Evolutionary conservation across 345 rosid genomes (phyloP).

Genomic region (Capsella bursapastoris): DNA sequence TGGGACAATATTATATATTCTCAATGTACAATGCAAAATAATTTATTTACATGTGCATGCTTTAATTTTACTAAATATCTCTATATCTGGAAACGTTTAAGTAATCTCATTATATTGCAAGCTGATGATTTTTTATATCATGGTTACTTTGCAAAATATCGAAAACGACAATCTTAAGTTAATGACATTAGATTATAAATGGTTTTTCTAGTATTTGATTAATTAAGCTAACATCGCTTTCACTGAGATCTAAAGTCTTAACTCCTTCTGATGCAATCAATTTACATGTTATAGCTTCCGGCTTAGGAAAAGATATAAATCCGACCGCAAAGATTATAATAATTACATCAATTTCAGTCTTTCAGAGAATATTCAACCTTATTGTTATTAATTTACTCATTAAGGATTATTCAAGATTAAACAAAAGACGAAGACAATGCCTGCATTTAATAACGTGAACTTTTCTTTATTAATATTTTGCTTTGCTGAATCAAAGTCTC

Average conservation of each 20-base stretch:
- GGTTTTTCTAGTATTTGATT: constrained; percentile 29
- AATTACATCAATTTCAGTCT: constrained; percentile 23
- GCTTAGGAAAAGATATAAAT: constrained; percentile 27
- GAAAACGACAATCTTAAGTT: constrained; percentile 31
- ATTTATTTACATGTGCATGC: not conserved
- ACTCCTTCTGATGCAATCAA: constrained; percentile 30
- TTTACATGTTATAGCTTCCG: constrained; percentile 34
- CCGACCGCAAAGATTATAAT: constrained; percentile 6
- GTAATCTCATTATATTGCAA: not conserved
- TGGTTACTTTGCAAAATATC: not conserved
- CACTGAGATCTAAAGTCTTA: constrained; percentile 37
- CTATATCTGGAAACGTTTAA: not conserved
- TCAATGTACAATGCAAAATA: constrained; percentile 2
- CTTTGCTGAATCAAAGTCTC: constrained; percentile 28
- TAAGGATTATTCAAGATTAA: not conserved
- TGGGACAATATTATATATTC: constrained; percentile 5
- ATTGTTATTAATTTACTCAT: not conserved
- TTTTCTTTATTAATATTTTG: constrained; percentile 5
- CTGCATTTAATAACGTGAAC: constrained; percentile 5
- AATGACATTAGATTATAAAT: constrained; percentile 6
- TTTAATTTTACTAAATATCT: no score
- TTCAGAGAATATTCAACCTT: constrained; percentile 27
- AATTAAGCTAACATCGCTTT: constrained; percentile 38
- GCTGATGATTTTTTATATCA: not conserved
- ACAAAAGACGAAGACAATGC: constrained; percentile 6